Conservation (phyloP, 148 eudicot species). For the Fallopia convolvulus region DNA sequence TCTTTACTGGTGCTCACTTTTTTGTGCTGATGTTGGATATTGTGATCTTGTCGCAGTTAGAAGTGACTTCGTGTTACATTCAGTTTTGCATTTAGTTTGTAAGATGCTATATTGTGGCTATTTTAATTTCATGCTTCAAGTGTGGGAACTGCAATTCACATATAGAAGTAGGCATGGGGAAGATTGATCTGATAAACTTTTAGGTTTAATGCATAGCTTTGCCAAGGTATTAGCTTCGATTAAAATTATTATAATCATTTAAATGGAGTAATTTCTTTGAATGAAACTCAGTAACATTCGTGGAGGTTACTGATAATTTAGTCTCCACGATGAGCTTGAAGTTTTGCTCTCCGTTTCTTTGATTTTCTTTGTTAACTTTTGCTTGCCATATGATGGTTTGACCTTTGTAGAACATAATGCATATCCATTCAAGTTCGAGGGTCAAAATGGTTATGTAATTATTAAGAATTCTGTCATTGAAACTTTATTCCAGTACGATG, state of each 20-base stretch:
- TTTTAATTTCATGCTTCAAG: background rate
- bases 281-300: background rate
- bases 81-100: background rate
- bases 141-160: background rate
- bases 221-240: background rate
- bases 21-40: background rate
- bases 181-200: background rate
- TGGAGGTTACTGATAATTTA: background rate
- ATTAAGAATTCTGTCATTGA: background rate
- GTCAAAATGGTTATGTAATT: background rate
- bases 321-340: background rate
- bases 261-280: background rate
- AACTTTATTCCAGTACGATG: background rate
- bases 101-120: background rate
- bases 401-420: background rate
- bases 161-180: background rate
- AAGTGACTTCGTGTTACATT: background rate
- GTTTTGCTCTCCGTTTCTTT: background rate
- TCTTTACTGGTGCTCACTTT: background rate
- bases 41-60: background rate
- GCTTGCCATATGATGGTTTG: background rate
- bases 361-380: background rate
- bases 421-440: background rate
- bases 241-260: background rate
- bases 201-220: background rate